Base-by-base conservation (phyloP, 192 early-diverging fungal species). In the Rhizophagus clarus region DNA sequence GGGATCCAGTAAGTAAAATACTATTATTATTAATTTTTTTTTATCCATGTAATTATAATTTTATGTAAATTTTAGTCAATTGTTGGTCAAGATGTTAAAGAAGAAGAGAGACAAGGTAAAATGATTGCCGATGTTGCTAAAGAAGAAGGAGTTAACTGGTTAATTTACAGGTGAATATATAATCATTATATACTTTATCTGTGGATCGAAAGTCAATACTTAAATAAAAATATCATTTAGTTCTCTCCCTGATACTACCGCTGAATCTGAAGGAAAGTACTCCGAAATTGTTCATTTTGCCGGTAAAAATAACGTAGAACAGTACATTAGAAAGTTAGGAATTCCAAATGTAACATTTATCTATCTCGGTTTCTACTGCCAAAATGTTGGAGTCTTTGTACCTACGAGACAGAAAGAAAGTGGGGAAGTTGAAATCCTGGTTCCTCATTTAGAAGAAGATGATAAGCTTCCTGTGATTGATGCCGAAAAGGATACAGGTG, bases 331-430 rank as follows among this genome's bases (percentile, higher is more conserved):
- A 6, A 22, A 15, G 14, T 40, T 31, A 12, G 71, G 42, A 11
- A 73, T 73, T 73, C 71, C 71, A n/a, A 47, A 73, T 26, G 14
- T 24, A 12, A 73, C 71, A 73, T 73, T 73, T 49, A 40, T 73
- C 45, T 73, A 73, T 15, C 17, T 28, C 0, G 42, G 71, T 73
- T 47, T 51, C 40, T 40, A 73, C 17, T 26, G 0, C 15, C 14
- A 24, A 15, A 70, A 70, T 40, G 6, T 70, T 15, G 68, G 68
- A 22, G 1, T 0, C 15, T 70, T 70, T 17, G 5, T 70, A 31
- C 37, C 68, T n/a, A 15, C 22, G 24, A n/a, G 22, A 40, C 24
- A 5, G 10, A 40, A 70, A 37, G 37, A 70, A 32, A 31, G 22
- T 37, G 68, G 31, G 9, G 20, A 26, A 37, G 10, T 31, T 22